Conservation (phyloP, 331 rosid genomes). For the Erythrophleum ivorense region DNA sequence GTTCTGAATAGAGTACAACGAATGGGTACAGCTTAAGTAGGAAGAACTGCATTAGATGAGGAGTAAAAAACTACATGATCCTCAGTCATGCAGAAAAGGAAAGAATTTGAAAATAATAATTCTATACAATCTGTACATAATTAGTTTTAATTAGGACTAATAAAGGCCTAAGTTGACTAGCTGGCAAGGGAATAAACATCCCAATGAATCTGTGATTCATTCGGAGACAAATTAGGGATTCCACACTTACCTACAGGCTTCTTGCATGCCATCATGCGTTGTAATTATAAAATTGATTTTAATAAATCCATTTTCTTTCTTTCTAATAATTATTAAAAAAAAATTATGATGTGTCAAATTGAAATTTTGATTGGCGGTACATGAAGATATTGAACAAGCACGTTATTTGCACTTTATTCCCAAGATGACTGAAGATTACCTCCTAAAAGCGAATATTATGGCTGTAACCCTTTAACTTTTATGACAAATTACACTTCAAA, state of each 20-base stretch:
- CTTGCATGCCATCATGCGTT: not conserved
- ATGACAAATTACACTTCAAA: not conserved
- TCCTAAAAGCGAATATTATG: not conserved
- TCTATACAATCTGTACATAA: too few species aligned
- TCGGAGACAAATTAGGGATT: too few species aligned
- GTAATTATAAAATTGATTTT: not conserved
- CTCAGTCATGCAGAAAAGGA: too few species aligned
- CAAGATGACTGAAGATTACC: not conserved
- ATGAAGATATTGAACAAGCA: not conserved
- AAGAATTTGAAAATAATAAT: too few species aligned
- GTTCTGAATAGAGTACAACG: too few species aligned
- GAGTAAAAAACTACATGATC: too few species aligned
- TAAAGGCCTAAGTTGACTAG: too few species aligned
- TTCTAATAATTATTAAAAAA: not conserved
- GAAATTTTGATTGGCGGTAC: not conserved
- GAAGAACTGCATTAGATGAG: too few species aligned
- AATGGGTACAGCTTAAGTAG: too few species aligned
- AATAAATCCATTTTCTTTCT: not conserved
- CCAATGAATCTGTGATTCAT: too few species aligned
- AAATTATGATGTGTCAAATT: not conserved
- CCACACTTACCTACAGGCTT: not conserved
- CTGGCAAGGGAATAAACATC: too few species aligned
- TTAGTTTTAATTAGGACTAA: too few species aligned
- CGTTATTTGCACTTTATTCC: not conserved
- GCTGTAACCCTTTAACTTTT: not conserved